phyloP scores from a whole-genome alignment of 2,329 filamentous ascomycete species.

The Exophiala dermatitidis region DNA sequence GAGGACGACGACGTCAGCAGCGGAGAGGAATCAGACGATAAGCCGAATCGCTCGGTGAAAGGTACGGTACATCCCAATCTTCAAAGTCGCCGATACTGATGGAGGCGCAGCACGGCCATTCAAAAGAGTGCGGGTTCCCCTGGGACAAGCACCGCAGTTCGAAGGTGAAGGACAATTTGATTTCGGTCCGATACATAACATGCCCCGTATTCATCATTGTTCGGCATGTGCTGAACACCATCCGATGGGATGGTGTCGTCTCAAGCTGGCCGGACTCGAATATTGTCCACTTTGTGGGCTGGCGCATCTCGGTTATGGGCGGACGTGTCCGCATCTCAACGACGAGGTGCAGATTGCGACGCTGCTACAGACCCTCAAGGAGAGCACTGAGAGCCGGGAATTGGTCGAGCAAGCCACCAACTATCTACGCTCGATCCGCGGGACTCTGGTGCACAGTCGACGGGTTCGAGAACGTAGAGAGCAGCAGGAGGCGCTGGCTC shows the following conservation, averaged over 20 bases:
- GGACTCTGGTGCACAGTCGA: conserved; percentile 45
- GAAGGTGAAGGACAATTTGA: conserved; percentile 20
- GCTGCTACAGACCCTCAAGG: conserved; percentile 57
- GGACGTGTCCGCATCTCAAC: conserved; percentile 56
- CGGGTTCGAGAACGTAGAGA: conserved; percentile 31
- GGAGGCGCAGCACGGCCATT: conserved; percentile 32
- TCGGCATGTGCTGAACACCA: conserved; percentile 50
- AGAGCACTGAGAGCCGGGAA: conserved; percentile 49
- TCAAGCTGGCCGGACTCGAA: conserved; percentile 54
- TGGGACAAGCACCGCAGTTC: conserved; percentile 26
- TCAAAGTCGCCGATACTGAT: conserved; percentile 14
- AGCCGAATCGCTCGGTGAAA: conserved; percentile 13
- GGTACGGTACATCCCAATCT: conserved; percentile 13
- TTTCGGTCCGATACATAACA: conserved; percentile 13
- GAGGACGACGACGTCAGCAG: conserved; percentile 32
- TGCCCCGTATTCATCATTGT: conserved; percentile 37
- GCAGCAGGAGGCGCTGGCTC: conserved; percentile 7
- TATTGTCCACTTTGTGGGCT: conserved; percentile 59
- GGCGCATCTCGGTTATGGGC: conserved; percentile 50
- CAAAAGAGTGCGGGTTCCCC: conserved; percentile 32
- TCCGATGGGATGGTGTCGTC: conserved; percentile 51
- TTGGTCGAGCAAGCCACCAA: conserved; percentile 49
- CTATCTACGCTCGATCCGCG: conserved; percentile 53
- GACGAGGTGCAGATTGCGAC: conserved; percentile 56
- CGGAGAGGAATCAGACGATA: conserved; percentile 27